Evolutionary conservation across 805 yeast species (phyloP).

Genomic region (Candida loeiensis): DNA sequence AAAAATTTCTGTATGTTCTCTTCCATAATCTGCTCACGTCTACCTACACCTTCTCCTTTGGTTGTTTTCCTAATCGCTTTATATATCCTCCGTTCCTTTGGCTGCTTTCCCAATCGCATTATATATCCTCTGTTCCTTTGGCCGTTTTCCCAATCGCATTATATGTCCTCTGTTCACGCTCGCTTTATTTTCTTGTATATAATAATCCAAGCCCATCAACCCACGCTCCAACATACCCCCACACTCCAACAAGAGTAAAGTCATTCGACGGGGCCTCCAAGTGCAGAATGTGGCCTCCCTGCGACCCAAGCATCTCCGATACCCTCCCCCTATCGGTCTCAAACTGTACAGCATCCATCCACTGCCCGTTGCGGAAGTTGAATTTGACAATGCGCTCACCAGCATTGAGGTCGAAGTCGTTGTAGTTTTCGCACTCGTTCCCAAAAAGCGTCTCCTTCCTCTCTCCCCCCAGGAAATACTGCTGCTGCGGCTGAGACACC

Average conservation of each 20-base stretch:
- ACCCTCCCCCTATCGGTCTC: conserved; percentile 54
- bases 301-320: conserved; percentile 64
- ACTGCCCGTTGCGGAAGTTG: conserved; percentile 68
- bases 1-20: too few species aligned
- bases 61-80: too few species aligned
- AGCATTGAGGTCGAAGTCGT: conserved; percentile 51
- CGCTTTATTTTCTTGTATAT: conserved; percentile 33
- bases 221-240: conserved; percentile 71
- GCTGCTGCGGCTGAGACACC: background rate
- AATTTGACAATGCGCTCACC: conserved; percentile 64
- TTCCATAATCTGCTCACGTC: too few species aligned
- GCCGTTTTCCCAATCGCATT: too few species aligned
- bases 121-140: too few species aligned
- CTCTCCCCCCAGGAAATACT: conserved; percentile 3
- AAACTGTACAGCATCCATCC: conserved; percentile 87
- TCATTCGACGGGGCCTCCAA: conserved; percentile 62
- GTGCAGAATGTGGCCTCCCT: conserved; percentile 57
- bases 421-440: conserved; percentile 46
- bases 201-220: conserved; percentile 68
- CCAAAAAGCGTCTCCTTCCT: conserved; percentile 40
- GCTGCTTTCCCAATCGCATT: too few species aligned
- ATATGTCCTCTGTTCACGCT: too few species aligned
- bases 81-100: too few species aligned
- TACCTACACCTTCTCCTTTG: too few species aligned
- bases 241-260: conserved; percentile 59